Conservation (phyloP, 176 grass and related monocot species). For the Ensete glaucum region DNA sequence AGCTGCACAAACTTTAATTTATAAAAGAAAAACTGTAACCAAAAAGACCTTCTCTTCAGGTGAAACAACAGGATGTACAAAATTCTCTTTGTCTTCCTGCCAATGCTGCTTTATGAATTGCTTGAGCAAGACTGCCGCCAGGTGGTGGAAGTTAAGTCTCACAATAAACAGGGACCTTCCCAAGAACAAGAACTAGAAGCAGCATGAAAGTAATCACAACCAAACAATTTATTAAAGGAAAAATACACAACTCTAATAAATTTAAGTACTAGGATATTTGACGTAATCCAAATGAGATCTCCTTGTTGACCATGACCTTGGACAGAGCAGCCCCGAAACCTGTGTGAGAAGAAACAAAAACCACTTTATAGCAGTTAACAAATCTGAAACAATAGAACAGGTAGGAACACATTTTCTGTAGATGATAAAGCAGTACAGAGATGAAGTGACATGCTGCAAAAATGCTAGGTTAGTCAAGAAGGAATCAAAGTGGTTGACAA, state of each 20-base stretch:
- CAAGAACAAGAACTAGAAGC: not conserved
- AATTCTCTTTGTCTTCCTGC: conserved; percentile 88
- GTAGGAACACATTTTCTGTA: not conserved
- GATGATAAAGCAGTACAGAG: not conserved
- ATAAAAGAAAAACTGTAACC: not conserved
- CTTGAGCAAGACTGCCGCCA: conserved; percentile 90
- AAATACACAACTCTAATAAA: conserved; percentile 3
- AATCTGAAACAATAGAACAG: not conserved
- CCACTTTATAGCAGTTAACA: not conserved
- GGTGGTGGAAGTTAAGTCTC: conserved; percentile 53
- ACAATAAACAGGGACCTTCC: conserved; percentile 5
- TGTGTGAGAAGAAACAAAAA: conserved; percentile 19
- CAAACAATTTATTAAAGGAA: conserved; percentile 16
- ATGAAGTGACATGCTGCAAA: not conserved
- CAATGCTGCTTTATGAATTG: conserved; percentile 97
- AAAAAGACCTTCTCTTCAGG: conserved; percentile 62
- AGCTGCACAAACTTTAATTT: not conserved
- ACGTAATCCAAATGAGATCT: conserved; percentile 69
- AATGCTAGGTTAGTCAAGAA: not conserved
- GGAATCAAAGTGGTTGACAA: not conserved
- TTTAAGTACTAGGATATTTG: conserved; percentile 70
- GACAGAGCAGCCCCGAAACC: conserved; percentile 91
- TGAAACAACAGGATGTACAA: conserved; percentile 70
- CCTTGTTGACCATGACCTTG: conserved; percentile 72
- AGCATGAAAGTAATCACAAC: not conserved